Base-by-base conservation (phyloP, 352 stramenopile species). In the Phytophthora tubulina region DNA sequence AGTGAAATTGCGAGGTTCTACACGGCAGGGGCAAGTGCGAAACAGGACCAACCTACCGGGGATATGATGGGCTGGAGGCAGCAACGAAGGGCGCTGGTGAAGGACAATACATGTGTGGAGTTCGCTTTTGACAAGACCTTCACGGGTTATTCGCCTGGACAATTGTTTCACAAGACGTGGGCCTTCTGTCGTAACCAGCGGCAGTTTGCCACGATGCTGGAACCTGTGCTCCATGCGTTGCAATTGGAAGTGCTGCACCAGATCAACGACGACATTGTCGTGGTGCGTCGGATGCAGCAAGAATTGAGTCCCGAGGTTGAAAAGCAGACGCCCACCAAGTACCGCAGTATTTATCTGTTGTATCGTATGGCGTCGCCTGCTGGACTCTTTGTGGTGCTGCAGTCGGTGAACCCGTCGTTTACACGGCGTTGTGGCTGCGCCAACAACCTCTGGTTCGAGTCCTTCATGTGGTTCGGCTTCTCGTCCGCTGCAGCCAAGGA, bases 231-330 rank as follows among this genome's bases (percentile, higher is more conserved):
- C 3, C 46, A 66, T 39, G 63, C 63, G 11, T 42, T 80, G 45
- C 67, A 80, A 30, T 35, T 80, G 17, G 58, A 80, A 66, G 73
- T 80, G 38, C 63, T 80, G 42, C 68, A 80, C 31, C 62, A 75
- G 46, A 70, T 80, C 30, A 75, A 80, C 51, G 68, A 80, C 46
- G 69, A 80, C 55, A 75, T 80, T 63, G 68, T 80, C 7, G 73
- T 80, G 2, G 73, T 80, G 45, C 68, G 73, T 21, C 68, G 68
- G n/a, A 75, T 80, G 69, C 73, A 80, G 21, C 63, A 80, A 13
- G 68, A 80, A 4, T 13, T 63, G 32, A 75, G 66, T 46, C 55
- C 61, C 15, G 67, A 76, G 38, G 65, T 45, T 4, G 59, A 70
- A 32, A 70, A 67, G 27, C 54, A 72, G 49, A 63, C 55, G 27